phyloP scores from a whole-genome alignment of 139 green algal genomes.

The Volvox africanus region DNA sequence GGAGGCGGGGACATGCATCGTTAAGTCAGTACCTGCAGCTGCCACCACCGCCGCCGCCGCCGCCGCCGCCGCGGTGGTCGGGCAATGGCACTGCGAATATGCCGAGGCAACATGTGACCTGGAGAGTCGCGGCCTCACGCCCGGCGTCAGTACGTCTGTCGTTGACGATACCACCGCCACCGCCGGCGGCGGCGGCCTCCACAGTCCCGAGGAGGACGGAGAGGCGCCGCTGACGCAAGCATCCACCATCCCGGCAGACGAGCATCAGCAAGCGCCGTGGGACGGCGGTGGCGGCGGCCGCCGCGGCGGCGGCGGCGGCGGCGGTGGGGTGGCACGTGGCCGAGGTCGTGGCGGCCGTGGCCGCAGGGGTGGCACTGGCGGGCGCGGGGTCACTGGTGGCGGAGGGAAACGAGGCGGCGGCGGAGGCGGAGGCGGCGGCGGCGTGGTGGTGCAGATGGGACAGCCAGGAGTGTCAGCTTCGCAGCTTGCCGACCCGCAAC shows the following conservation, averaged over 20 bases:
- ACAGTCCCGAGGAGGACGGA: neutral
- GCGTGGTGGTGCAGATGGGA: constrained; percentile 18
- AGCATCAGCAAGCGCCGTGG: neutral
- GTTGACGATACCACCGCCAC: neutral
- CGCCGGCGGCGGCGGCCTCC: neutral
- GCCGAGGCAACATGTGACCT: neutral
- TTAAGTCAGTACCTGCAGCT: no score
- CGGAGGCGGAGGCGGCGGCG: neutral
- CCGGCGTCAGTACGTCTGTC: neutral
- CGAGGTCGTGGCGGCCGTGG: neutral
- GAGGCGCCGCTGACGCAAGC: neutral
- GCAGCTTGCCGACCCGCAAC: neutral
- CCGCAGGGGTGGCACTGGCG: neutral
- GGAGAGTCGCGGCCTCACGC: constrained; percentile 4
- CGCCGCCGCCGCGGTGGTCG: no score
- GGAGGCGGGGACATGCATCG: no score
- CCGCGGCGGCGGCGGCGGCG: neutral
- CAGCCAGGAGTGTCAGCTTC: neutral
- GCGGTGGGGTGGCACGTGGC: neutral
- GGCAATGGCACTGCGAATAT: no score
- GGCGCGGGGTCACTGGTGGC: neutral
- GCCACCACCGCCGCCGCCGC: no score
- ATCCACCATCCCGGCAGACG: neutral
- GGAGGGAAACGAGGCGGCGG: neutral
- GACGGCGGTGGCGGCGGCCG: neutral